Evolutionary conservation across 305 asterid genomes (phyloP), one percentile per base, ranked within the genome.

Genomic region (Fraxinus sp.): DNA sequence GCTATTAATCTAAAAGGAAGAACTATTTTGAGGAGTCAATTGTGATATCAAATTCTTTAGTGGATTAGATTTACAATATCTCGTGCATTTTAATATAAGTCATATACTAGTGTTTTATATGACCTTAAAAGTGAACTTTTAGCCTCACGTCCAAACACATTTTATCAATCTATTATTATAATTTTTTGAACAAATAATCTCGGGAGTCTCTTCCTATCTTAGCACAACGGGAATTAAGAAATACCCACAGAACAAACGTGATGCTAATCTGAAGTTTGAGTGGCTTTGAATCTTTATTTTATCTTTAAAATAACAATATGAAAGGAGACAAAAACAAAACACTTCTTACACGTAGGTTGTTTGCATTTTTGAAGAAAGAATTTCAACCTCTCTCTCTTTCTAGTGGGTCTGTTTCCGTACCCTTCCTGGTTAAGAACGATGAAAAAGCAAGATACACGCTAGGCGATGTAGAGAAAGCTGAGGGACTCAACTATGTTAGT

Each of bases 351-450:
- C 64, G 8, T 11, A 24, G 8, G 6, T 1, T 1, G 6, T 66
- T 4, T 7, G 3, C 52, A 71, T 8, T 3, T 46, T 71, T 72
- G 59, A 35, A 78, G 9, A 9, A 6, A 36, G 7, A 37, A 18
- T 11, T 66, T 30, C 33, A 26, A 77, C 0, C 30, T 59, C 70
- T 59, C 30, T 59, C 16, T 8, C 32, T 3, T 11, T 59, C 16
- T 10, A 35, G 39, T 35, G 39, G 39, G 39, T 35, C 83, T 32
- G 14, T 76, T 1, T 75, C 55, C 62, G 79, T 75, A n/a, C 88
- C 90, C 0, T 72, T 85, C 9, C 52, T 86, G 77, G 33, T 52
- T 0, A 26, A 84, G 57, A 7, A 78, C 84, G 64, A 37, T 71
- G 37, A 39, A 18, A 52, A 66, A 36, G 32, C 74, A 3, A 11